These are phyloP conservation scores for Sarcomyxa edulis DNA, from an alignment of 768 basidiomycete species.

Conservation along the genomic window DNA sequence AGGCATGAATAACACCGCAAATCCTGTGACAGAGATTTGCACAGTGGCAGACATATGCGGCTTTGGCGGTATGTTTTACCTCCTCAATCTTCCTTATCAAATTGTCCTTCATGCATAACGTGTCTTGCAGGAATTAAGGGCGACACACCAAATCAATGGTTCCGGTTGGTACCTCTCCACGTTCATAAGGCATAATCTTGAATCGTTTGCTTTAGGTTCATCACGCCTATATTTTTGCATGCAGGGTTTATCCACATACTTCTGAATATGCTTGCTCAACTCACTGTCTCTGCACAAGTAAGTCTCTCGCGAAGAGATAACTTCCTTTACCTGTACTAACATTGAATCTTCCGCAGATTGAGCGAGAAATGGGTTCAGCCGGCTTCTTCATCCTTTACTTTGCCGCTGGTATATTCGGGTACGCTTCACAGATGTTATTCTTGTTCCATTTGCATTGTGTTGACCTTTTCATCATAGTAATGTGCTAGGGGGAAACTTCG, in stretches of 20 bases:
- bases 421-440: conserved; percentile 9
- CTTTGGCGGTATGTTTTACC: conserved; percentile 64
- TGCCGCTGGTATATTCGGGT: conserved; percentile 92
- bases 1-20: conserved; percentile 84
- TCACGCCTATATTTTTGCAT: conserved; percentile 87
- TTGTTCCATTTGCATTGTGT: not conserved
- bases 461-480: conserved; percentile 41
- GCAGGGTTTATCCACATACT: conserved; percentile 93
- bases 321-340: not conserved
- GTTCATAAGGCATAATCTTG: not conserved
- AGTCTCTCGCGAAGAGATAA: conserved; percentile 2
- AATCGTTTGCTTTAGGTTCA: conserved; percentile 49
- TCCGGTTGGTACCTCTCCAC: conserved; percentile 36
- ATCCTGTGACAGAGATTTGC: conserved; percentile 70
- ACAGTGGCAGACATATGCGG: conserved; percentile 81
- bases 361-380: conserved; percentile 85
- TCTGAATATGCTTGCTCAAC: conserved; percentile 87
- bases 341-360: conserved; percentile 68
- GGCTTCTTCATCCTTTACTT: conserved; percentile 86
- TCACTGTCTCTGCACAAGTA: conserved; percentile 75
- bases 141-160: conserved; percentile 42
- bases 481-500: conserved; percentile 89
- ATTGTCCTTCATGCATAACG: too few species aligned
- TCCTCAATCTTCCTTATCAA: conserved; percentile 6
- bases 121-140: conserved; percentile 30